Percentiles rank a stretch among this genome's conserved stretches.
phyloP scores from a whole-genome alignment of 441 rosid species.

The Pelargonium fulgidum region DNA sequence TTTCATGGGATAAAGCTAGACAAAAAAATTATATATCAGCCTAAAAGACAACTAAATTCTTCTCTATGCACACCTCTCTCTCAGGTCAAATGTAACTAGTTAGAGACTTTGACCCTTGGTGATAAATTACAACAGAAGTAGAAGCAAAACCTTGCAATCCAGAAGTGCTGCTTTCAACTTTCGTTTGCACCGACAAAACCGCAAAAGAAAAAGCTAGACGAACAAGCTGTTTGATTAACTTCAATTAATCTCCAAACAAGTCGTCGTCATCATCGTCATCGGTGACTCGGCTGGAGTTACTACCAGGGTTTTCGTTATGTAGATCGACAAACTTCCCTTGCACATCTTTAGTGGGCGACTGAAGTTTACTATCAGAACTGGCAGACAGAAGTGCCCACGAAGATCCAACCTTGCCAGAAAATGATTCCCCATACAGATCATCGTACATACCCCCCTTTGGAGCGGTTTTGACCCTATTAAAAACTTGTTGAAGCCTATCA shows the following conservation, averaged over 20 bases:
- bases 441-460: conserved; percentile 61
- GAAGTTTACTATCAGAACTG: conserved; percentile 21
- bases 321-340: too few species aligned
- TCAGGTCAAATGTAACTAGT: conserved; percentile 13
- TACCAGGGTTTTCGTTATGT: conserved; percentile 20
- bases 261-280: conserved; percentile 61
- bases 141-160: neutral
- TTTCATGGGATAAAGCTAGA: neutral
- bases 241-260: conserved; percentile 64
- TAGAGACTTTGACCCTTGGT: neutral
- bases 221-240: neutral
- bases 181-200: too few species aligned
- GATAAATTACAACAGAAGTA: conserved; percentile 29
- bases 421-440: conserved; percentile 71
- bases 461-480: conserved; percentile 50
- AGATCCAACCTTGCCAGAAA: conserved; percentile 64
- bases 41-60: conserved; percentile 2
- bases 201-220: conserved; percentile 1
- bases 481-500: conserved; percentile 60
- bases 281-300: conserved; percentile 22
- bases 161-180: too few species aligned
- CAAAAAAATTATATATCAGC: neutral
- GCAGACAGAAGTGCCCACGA: conserved; percentile 63
- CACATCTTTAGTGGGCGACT: conserved; percentile 30
- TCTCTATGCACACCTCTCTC: conserved; percentile 12